phyloP scores from a whole-genome alignment of 352 stramenopile genomes.

The Thalassiosira livingstoniorum region DNA sequence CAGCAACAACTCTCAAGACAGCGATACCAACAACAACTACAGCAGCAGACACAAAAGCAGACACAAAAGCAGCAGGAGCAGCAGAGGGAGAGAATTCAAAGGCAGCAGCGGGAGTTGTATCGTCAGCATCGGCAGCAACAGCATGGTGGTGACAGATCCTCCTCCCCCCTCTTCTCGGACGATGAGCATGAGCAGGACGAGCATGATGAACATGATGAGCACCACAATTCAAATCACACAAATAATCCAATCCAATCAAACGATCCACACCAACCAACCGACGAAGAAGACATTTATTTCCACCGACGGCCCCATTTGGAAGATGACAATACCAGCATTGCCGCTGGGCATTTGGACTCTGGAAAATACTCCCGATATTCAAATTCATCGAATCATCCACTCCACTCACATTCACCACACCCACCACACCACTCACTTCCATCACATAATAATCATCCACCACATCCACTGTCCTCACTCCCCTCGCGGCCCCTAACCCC shows the following conservation, averaged over 20 bases:
- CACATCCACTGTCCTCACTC: slow-evolving; percentile 36
- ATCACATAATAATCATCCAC: slow-evolving; percentile 9
- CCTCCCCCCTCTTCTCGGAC: slow-evolving; percentile 40
- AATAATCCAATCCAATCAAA: too few relatives aligned
- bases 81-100: too few relatives aligned
- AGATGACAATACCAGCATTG: slow-evolving; percentile 40
- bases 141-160: neutral
- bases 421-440: neutral
- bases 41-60: too few relatives aligned
- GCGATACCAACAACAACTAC: neutral
- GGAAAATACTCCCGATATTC: neutral
- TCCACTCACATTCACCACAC: slow-evolving; percentile 1
- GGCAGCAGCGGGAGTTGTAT: too few relatives aligned
- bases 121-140: neutral
- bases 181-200: slow-evolving; percentile 8
- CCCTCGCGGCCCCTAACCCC: slow-evolving; percentile 33
- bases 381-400: neutral
- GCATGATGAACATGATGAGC: neutral
- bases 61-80: too few relatives aligned
- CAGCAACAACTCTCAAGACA: neutral
- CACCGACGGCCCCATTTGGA: too few relatives aligned
- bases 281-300: too few relatives aligned
- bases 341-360: slow-evolving; percentile 23
- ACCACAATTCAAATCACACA: too few relatives aligned
- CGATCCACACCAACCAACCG: too few relatives aligned